Conservation (phyloP, 768 basidiomycete species). For the Amanita polypyramis region DNA sequence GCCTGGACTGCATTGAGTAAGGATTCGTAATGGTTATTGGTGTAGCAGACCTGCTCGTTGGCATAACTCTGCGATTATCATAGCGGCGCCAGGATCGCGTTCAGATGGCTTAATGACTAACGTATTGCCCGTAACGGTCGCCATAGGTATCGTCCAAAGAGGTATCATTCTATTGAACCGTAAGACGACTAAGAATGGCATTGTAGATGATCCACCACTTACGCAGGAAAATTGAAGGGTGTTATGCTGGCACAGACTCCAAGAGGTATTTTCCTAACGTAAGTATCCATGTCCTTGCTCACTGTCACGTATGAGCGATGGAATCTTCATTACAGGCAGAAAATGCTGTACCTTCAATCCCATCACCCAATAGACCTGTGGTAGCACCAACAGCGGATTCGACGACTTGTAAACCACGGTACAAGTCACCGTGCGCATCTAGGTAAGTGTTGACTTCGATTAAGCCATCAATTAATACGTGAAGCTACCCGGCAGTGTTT, state of each 20-base stretch:
- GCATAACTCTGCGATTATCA: constrained; percentile 95
- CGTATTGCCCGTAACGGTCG: constrained; percentile 85
- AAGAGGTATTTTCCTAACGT: constrained; percentile 71
- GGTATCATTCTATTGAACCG: constrained; percentile 72
- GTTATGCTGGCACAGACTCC: constrained; percentile 83
- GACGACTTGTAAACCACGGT: constrained; percentile 86
- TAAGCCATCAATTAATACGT: not conserved
- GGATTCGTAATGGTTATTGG: not conserved
- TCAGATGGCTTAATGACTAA: constrained; percentile 94
- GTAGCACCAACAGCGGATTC: constrained; percentile 77
- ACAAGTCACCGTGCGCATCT: constrained; percentile 94
- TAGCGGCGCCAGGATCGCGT: constrained; percentile 92
- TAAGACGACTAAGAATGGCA: not conserved
- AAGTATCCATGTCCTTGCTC: constrained; percentile 94
- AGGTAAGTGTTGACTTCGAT: constrained; percentile 2
- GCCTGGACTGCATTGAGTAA: constrained; percentile 25
- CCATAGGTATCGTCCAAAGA: constrained; percentile 90
- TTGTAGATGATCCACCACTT: constrained; percentile 19
- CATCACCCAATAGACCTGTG: constrained; percentile 78
- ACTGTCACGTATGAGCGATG: constrained; percentile 30
- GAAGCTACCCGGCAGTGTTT: constrained; percentile 71
- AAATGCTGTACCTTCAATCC: constrained; percentile 66
- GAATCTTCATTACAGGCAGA: constrained; percentile 4
- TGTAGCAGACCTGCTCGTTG: constrained; percentile 57
- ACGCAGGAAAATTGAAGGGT: constrained; percentile 91